Percentiles rank a stretch among this genome's conserved stretches.
These are phyloP conservation scores for Plasmodium coatneyi DNA, from an alignment of 169 alveolate species.

Conservation along the genomic window DNA sequence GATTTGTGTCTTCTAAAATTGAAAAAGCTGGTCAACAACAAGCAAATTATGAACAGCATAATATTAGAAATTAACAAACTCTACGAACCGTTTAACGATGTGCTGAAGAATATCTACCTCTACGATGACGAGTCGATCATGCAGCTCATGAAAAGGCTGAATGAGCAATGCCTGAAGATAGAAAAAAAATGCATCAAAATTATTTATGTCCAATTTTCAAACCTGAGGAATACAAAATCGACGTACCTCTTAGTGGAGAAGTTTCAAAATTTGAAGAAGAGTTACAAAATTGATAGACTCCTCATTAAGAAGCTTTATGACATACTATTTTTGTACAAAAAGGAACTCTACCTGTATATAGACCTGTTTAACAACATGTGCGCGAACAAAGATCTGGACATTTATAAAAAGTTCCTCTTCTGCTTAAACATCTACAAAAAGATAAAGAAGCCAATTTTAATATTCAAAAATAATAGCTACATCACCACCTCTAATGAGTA, in stretches of 20 bases:
- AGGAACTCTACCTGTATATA: constrained; percentile 40
- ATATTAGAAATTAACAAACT: constrained; percentile 56
- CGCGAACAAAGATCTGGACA: constrained; percentile 19
- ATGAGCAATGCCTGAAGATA: constrained; percentile 63
- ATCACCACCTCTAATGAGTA: constrained; percentile 72
- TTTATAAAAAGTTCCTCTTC: constrained; percentile 45
- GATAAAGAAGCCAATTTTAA: constrained; percentile 59
- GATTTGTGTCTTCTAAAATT: constrained; percentile 72
- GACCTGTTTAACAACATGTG: constrained; percentile 60
- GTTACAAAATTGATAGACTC: constrained; percentile 69
- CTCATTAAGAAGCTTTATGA: constrained; percentile 58
- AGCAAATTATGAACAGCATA: constrained; percentile 57
- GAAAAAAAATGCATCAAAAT: constrained; percentile 72
- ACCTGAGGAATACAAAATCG: constrained; percentile 46
- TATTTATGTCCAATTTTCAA: constrained; percentile 65
- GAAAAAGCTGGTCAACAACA: constrained; percentile 65
- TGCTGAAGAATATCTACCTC: constrained; percentile 57
- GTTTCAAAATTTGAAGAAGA: constrained; percentile 62
- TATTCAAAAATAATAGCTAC: constrained; percentile 58
- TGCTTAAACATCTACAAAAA: constrained; percentile 65
- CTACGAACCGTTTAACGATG: constrained; percentile 68
- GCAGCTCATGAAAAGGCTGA: constrained; percentile 60
- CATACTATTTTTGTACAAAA: constrained; percentile 52
- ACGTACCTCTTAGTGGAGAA: constrained; percentile 58
- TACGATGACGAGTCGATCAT: constrained; percentile 69